Evolutionary conservation across 306 rosid genomes (phyloP).

Genomic region (Prunus dulcis): DNA sequence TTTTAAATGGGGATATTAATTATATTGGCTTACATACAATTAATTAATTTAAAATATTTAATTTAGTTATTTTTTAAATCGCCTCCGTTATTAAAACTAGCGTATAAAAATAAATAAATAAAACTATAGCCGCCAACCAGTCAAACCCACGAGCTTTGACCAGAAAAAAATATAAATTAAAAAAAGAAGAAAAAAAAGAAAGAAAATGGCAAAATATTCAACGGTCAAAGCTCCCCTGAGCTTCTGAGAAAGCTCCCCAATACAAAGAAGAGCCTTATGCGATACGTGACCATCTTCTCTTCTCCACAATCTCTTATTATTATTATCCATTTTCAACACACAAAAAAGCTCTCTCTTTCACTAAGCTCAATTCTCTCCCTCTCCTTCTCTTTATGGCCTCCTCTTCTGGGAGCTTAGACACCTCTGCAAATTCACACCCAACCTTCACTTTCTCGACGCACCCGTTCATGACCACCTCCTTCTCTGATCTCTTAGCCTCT

Average conservation of each 20-base stretch:
- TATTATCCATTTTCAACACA: neutral
- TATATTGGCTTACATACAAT: neutral
- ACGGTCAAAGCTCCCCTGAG: constrained; percentile 46
- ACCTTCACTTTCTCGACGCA: constrained; percentile 56
- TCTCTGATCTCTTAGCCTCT: constrained; percentile 65
- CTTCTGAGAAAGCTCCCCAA: constrained; percentile 51
- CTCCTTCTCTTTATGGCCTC: constrained; percentile 28
- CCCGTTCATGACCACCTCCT: constrained; percentile 73
- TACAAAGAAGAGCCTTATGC: constrained; percentile 23
- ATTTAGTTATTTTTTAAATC: neutral
- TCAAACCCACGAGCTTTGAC: constrained; percentile 79
- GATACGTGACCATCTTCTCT: constrained; percentile 43
- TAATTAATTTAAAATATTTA: neutral
- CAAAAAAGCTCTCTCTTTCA: constrained; percentile 9
- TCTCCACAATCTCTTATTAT: neutral
- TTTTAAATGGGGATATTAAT: neutral
- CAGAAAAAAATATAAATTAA: neutral
- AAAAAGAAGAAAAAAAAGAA: neutral
- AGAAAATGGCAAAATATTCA: constrained; percentile 19
- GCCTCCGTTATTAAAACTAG: too few relatives aligned
- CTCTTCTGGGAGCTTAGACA: constrained; percentile 61
- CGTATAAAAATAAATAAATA: too few relatives aligned
- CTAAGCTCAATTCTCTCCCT: neutral
- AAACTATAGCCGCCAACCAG: constrained; percentile 55
- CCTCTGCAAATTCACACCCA: constrained; percentile 54